Conservation (phyloP, 2,329 filamentous ascomycete genomes). For the Aureobasidium sp. region DNA sequence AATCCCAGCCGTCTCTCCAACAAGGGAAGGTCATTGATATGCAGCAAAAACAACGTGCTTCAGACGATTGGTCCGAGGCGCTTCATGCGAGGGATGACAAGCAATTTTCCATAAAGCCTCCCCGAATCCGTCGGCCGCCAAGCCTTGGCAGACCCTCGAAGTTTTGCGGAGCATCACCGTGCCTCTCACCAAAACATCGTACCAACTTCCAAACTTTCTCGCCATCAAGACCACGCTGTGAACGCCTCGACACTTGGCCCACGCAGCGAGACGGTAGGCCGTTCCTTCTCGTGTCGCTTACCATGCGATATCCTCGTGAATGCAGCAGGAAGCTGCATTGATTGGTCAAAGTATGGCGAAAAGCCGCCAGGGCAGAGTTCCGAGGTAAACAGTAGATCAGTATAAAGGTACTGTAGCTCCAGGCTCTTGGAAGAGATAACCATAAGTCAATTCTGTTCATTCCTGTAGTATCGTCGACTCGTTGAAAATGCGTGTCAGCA, state of each 20-base stretch:
- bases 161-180: neutral
- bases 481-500: slow-evolving; percentile 12
- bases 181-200: neutral
- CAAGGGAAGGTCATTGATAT: slow-evolving; percentile 8
- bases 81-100: neutral
- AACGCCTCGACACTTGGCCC: slow-evolving; percentile 18
- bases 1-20: neutral
- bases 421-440: neutral
- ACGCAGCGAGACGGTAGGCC: neutral
- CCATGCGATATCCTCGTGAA: neutral
- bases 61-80: slow-evolving; percentile 7
- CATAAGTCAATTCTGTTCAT: neutral
- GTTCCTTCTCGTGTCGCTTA: neutral
- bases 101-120: slow-evolving; percentile 1
- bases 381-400: neutral
- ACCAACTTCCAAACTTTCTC: neutral
- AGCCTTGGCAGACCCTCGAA: neutral
- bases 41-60: slow-evolving; percentile 11
- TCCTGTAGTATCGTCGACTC: neutral
- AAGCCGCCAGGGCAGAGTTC: neutral
- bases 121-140: neutral
- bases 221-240: neutral
- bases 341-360: neutral
- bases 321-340: neutral
- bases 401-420: neutral